Evolutionary conservation across 2,329 filamentous ascomycete genomes (phyloP), one percentile per base, ranked within the genome.

Genomic region (Colletotrichum sansevieriae): DNA sequence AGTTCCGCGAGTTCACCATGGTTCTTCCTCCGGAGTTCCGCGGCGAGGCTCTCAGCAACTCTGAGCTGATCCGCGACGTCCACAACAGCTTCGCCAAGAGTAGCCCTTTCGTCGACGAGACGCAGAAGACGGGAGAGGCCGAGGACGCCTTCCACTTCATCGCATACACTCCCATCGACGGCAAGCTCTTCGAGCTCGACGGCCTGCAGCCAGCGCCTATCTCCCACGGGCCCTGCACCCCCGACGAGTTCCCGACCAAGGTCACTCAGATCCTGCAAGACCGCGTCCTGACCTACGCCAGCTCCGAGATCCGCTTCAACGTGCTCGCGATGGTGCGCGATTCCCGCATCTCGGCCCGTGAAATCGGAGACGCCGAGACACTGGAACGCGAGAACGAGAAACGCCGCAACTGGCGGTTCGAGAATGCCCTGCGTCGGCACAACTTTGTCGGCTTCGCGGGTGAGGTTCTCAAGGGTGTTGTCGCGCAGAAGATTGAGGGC

Each of bases 101-200:
- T 70, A 97, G 91, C 68, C 96, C 96, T 3, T 99, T 99, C 77
- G 90, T 93, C 62, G 94, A 97, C 79, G 96, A 99, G 86, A 97
- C 94, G 70, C 88, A 91, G 73, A 88, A 91, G 11, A 84, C 89
- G 11, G 87, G 88, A 13, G 88, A 89, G 70, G 86, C 93, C 63
- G 94, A 97, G 75, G 96, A 98, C 76, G 93, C 95, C 33, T 99
- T 97, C 82, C 96, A 99, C 83, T 99, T 99, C 80, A 94, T 99
- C 75, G 96, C 95, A 37, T 99, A 99, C 82, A 95, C 94, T 9
- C 88, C 91, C 62, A 86, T 97, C 73, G 88, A 91, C 76, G 91
- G 91, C 72, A 89, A 83, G 4, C 86, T 99, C 63, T 99, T 98
- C 84, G 96, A 99, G 82, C 87, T 99, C 60, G 96, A 99, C 80